phyloP scores from a whole-genome alignment of 1,139 yeast species.

The Zygosaccharomyces pseudobailii region DNA sequence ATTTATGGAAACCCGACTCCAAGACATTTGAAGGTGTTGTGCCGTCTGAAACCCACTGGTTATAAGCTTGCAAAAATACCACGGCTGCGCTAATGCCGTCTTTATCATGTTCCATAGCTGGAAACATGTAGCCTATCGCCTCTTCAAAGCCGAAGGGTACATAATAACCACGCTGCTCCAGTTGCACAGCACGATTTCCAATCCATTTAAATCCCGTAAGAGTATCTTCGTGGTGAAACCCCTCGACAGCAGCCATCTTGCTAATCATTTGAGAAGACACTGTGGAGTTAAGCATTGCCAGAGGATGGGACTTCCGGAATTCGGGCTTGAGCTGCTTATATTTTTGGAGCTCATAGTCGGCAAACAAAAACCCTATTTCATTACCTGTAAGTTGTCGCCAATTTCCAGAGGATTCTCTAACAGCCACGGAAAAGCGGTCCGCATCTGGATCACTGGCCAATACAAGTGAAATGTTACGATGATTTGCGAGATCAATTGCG shows the following conservation, averaged over 20 bases:
- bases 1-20: slow-evolving; percentile 53
- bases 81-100: slow-evolving; percentile 85
- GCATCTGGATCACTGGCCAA: slow-evolving; percentile 97
- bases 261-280: slow-evolving; percentile 81
- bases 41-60: slow-evolving; percentile 43
- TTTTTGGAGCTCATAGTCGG: slow-evolving; percentile 51
- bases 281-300: slow-evolving; percentile 76
- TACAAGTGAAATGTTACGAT: slow-evolving; percentile 47
- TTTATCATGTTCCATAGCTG: slow-evolving; percentile 73
- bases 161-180: slow-evolving; percentile 54
- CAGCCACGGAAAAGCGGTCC: slow-evolving; percentile 79
- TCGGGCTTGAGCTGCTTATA: slow-evolving; percentile 28
- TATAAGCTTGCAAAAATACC: slow-evolving; percentile 65
- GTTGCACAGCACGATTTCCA: slow-evolving; percentile 78
- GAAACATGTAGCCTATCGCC: slow-evolving; percentile 93
- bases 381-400: slow-evolving; percentile 90
- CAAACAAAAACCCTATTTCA: slow-evolving; percentile 83
- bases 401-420: slow-evolving; percentile 36
- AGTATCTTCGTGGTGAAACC: slow-evolving; percentile 70
- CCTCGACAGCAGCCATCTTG: slow-evolving; percentile 61
- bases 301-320: slow-evolving; percentile 20
- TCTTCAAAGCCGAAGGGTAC: slow-evolving; percentile 95
- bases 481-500: slow-evolving; percentile 48
- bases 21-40: slow-evolving; percentile 43
- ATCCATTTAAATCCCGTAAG: slow-evolving; percentile 97